A percentile compares a stretch with the other conserved stretches of the same genome.
These are phyloP conservation scores for Brassica balearica DNA, from an alignment of 441 rosid genomes.

Conservation along the genomic window DNA sequence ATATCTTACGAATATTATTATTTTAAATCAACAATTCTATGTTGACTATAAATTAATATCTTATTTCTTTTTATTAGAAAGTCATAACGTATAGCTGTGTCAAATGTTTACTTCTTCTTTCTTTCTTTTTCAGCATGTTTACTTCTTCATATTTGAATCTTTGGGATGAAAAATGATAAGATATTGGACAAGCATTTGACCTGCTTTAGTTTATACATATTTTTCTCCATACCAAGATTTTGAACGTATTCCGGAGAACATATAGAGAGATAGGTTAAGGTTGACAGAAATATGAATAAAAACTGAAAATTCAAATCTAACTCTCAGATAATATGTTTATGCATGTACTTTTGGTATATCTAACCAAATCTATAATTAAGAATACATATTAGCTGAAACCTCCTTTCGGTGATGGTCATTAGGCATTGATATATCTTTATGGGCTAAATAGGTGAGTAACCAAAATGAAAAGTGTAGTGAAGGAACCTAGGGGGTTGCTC, in stretches of 20 bases:
- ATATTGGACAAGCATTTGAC: conserved; percentile 21
- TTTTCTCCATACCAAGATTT: neutral
- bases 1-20: neutral
- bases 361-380: neutral
- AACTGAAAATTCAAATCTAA: neutral
- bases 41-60: neutral
- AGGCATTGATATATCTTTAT: too few relatives aligned
- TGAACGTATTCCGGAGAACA: neutral
- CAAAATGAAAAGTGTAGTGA: too few relatives aligned
- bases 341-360: neutral
- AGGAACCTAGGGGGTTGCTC: too few relatives aligned
- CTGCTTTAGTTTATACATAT: conserved; percentile 5
- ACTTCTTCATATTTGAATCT: conserved; percentile 11
- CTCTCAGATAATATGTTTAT: neutral
- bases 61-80: neutral
- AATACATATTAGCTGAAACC: too few relatives aligned
- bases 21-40: neutral
- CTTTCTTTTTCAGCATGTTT: too few relatives aligned
- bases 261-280: neutral
- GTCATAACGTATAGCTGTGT: conserved; percentile 7
- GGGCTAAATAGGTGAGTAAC: too few relatives aligned
- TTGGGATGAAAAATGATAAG: neutral
- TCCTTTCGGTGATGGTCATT: too few relatives aligned
- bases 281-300: neutral
- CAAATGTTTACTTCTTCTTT: conserved; percentile 3